Conservation (phyloP, 192 early-diverging fungal genomes). For the Dissophora ornata region DNA sequence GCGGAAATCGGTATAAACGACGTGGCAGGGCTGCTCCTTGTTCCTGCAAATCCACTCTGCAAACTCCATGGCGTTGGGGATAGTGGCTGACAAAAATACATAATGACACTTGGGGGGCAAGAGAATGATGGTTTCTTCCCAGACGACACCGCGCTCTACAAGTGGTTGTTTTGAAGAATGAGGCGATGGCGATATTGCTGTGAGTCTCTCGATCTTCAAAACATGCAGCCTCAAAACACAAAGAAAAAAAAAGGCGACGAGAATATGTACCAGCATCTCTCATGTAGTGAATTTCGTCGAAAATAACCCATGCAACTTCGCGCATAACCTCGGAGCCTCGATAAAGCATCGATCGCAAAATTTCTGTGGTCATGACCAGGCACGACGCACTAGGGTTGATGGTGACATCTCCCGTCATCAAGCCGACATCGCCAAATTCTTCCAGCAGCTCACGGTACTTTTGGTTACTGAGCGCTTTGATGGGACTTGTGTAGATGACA, state of each 20-base stretch:
- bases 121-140: constrained; percentile 98
- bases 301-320: constrained; percentile 98
- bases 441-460: constrained; percentile 96
- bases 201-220: no score
- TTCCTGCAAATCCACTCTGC: constrained; percentile 98
- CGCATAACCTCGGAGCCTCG: constrained; percentile 95
- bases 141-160: constrained; percentile 94
- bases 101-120: constrained; percentile 92
- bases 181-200: no score
- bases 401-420: constrained; percentile 99
- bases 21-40: constrained; percentile 97
- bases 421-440: constrained; percentile 97
- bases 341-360: constrained; percentile 97
- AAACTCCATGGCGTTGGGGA: constrained; percentile 99
- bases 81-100: constrained; percentile 97
- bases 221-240: no score
- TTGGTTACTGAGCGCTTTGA: constrained; percentile 98
- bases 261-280: constrained; percentile 76
- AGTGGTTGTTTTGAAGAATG: no score
- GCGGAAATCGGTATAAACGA: constrained; percentile 97
- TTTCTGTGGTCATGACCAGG: constrained; percentile 99
- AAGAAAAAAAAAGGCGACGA: neutral
- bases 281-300: constrained; percentile 99
- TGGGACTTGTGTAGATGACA: constrained; percentile 97
- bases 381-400: constrained; percentile 94